Evolutionary conservation across 306 rosid genomes (phyloP), one percentile per base, ranked within the genome.

Genomic region (Trichosanthes cucumerina): DNA sequence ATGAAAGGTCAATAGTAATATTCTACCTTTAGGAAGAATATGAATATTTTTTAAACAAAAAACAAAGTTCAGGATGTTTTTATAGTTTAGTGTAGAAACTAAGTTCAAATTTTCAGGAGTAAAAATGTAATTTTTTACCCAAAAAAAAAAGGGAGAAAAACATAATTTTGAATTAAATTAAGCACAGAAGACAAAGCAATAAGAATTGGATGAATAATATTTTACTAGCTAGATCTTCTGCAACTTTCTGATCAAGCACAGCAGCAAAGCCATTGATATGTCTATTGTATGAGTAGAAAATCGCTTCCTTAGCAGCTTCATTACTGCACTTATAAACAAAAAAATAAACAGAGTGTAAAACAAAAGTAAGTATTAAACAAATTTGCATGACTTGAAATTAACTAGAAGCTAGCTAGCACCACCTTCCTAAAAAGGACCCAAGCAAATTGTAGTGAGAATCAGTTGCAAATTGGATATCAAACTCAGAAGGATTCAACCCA

Each of bases 191-290:
- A 28, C 33, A 28, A 28, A 28, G 33, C 33, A 1, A 4, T 0
- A 54, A 54, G 21, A 19, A 50, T 16, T 50, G 56, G 56, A 50
- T 50, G n/a, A 15, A 50, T 7, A n/a, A n/a, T 50, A 15, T 19
- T 78, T 65, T 75, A 92, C 97, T 84, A 62, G 86, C 82, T 79
- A 90, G 70, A 52, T 43, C 53, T 1, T 79, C 82, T 16, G 88
- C 96, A 70, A 84, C 88, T 80, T 85, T 78, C 12, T 90, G 91
- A 5, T 89, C 87, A 49, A 92, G 87, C 15, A 86, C 39, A 24
- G 96, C 97, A 1, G 97, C 96, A 57, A 92, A 92, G 7, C 93
- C 97, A 69, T 92, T 92, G 59, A 92, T 85, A 21, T 88, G 7
- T 73, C 80, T 79, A 5, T 49, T 86, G 21, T 92, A 92, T 4